Evolutionary conservation across 2,329 filamentous ascomycete species (phyloP).

Genomic region (Diaporthe nobilis): DNA sequence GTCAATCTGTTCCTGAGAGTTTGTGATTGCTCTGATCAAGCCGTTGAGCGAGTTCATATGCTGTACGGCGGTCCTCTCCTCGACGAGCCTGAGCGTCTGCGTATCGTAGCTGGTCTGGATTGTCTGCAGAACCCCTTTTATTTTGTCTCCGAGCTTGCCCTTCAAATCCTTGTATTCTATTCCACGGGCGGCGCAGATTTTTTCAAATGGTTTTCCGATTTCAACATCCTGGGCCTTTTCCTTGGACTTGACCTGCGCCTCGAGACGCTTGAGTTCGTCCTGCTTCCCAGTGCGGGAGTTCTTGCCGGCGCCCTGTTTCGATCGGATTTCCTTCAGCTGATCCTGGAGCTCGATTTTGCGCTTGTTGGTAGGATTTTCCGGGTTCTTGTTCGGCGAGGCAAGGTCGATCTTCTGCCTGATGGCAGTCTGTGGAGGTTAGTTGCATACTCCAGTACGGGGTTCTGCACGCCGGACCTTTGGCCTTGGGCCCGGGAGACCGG

Average conservation of each 20-base stretch:
- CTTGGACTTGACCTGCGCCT: conserved; percentile 88
- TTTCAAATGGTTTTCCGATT: no score
- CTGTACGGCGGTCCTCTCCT: conserved; percentile 93
- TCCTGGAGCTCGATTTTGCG: conserved; percentile 87
- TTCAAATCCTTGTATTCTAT: no score
- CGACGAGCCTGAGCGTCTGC: conserved; percentile 88
- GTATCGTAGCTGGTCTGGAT: conserved; percentile 72
- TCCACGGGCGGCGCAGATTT: no score
- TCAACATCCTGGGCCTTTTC: conserved; percentile 65
- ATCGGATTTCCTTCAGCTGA: conserved; percentile 86
- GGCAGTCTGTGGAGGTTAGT: conserved; percentile 73
- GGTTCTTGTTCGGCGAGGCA: conserved; percentile 79
- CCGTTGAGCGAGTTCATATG: conserved; percentile 83
- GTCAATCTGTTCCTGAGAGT: conserved; percentile 69
- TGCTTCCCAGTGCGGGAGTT: conserved; percentile 81
- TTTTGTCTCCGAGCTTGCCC: conserved; percentile 70
- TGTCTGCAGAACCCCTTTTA: conserved; percentile 84
- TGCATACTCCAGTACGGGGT: conserved; percentile 1
- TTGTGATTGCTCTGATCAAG: background rate
- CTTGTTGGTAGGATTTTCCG: conserved; percentile 85
- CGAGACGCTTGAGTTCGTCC: conserved; percentile 93
- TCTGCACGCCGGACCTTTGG: no score
- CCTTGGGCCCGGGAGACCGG: background rate
- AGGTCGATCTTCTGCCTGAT: conserved; percentile 91
- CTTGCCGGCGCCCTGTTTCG: conserved; percentile 91